Conservation (phyloP, 2,329 filamentous ascomycete genomes). For the Trichoderma koningii region DNA sequence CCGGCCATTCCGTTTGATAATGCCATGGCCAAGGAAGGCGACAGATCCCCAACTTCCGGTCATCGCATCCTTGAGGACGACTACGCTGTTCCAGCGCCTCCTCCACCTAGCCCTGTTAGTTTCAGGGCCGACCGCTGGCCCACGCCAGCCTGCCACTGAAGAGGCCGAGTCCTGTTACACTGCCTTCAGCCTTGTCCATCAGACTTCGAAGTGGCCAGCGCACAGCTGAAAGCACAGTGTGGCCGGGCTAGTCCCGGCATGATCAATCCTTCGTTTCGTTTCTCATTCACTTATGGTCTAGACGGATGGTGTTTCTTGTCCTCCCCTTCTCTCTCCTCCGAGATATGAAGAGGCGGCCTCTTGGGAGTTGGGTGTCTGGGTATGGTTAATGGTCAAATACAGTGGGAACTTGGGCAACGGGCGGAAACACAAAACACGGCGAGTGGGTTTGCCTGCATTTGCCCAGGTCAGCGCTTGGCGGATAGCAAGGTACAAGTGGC, state of each 20-base stretch:
- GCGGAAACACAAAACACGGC: slow-evolving; percentile 7
- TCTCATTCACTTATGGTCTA: slow-evolving; percentile 21
- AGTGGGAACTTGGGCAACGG: slow-evolving; percentile 13
- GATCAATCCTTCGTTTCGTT: slow-evolving; percentile 11
- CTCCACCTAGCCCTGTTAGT: slow-evolving; percentile 64
- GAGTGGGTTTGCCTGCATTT: slow-evolving; percentile 16
- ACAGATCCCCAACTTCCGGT: slow-evolving; percentile 49
- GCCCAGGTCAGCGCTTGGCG: slow-evolving; percentile 8
- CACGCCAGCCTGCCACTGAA: slow-evolving; percentile 38
- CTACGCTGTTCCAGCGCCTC: slow-evolving; percentile 65
- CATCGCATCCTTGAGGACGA: slow-evolving; percentile 59
- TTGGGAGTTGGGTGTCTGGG: slow-evolving; percentile 25
- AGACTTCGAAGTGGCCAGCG: background rate
- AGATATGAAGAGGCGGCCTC: background rate
- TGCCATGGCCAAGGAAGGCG: slow-evolving; percentile 48
- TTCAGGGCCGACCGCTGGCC: slow-evolving; percentile 61
- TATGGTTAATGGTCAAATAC: slow-evolving; percentile 15
- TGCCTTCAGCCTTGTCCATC: slow-evolving; percentile 21
- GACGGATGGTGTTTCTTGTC: slow-evolving; percentile 22
- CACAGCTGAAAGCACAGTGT: background rate
- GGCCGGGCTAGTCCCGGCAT: background rate
- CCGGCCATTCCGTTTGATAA: slow-evolving; percentile 35
- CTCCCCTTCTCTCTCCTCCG: background rate
- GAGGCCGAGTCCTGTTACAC: slow-evolving; percentile 21
- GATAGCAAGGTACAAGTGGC: slow-evolving; percentile 5